Evolutionary conservation across 352 stramenopile species (phyloP), one percentile per base, ranked within the genome.

Genomic region (Peronospora destructor): DNA sequence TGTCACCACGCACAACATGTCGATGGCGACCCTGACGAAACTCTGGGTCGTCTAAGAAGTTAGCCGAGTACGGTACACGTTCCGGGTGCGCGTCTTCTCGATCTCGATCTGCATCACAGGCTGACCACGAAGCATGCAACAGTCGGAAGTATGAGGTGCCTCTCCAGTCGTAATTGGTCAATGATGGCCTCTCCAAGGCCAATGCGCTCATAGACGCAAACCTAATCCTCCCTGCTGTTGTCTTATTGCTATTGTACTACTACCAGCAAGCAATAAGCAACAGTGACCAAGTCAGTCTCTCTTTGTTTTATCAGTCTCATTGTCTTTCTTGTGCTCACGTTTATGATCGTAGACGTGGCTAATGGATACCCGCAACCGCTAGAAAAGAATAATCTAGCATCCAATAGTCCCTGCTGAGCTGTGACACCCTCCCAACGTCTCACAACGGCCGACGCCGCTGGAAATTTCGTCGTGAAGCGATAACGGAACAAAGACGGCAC

Each of bases 131-230:
- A 17, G 83, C 59, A 50, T 94, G 83, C 25, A 94, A 66, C 37
- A 91, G 56, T 3, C 77, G 83, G 50, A 85, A 94, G 64, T 94
- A 94, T 37, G 80, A 88, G 44, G 87, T 94, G 28, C 83, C 83
- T 19, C 80, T 65, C 83, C 83, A 94, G 61, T 91, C 80, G 59
- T 94, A 91, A 41, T 70, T 68, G 35, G 58, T 73, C 6, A 71
- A 66, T 0, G 60, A 48, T 14, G 57, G 61, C 4, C 56, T 29
- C 33, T 71, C 62, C 13, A 62, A 42, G 36, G 85, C 74, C 19
- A 84, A 41, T 43, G 64, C 66, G 4, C 68, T 66, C 23, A 84
- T 54, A 6, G 76, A 89, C n/a, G 72, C 61, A 28, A 87, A 73
- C 0, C 78, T 57, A 38, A 73, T 66, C n/a, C 64, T 47, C 26